Evolutionary conservation across 805 yeast species (phyloP).

Genomic region (Candida koratica): DNA sequence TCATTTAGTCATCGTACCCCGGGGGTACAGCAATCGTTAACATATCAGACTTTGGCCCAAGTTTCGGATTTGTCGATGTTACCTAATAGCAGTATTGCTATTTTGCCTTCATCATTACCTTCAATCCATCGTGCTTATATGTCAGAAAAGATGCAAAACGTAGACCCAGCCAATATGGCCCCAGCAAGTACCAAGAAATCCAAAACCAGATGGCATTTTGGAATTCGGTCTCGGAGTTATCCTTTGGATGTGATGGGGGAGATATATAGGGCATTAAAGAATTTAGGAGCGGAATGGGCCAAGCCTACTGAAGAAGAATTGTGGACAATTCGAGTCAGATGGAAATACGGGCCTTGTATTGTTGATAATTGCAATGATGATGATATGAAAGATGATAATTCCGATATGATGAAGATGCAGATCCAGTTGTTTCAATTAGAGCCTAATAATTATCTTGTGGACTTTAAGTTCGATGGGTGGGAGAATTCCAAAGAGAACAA

Average conservation of each 20-base stretch:
- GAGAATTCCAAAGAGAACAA: conserved; percentile 40
- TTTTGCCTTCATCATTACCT: conserved; percentile 89
- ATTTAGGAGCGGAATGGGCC: conserved; percentile 96
- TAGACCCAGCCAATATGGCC: conserved; percentile 26
- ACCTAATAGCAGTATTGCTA: conserved; percentile 81
- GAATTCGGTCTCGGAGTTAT: conserved; percentile 91
- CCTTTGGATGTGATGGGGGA: conserved; percentile 99
- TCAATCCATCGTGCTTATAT: conserved; percentile 91
- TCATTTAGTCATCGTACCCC: conserved; percentile 30
- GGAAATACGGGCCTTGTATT: conserved; percentile 64
- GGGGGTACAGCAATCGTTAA: conserved; percentile 42
- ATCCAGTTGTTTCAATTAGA: conserved; percentile 94
- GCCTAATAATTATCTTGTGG: conserved; percentile 92
- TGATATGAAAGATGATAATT: conserved; percentile 22
- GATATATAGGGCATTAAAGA: conserved; percentile 88
- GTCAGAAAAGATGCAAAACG: conserved; percentile 46
- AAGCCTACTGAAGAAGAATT: conserved; percentile 90
- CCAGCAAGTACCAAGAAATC: conserved; percentile 75
- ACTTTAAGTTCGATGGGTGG: conserved; percentile 98
- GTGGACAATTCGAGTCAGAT: conserved; percentile 94
- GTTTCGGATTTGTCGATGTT: conserved; percentile 47
- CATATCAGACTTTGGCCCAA: conserved; percentile 45
- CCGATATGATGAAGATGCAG: conserved; percentile 91
- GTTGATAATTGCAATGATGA: conserved; percentile 3
- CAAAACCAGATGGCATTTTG: conserved; percentile 97